Conservation (phyloP, 2,329 filamentous ascomycete species). For the Elsinoe arachidis region DNA sequence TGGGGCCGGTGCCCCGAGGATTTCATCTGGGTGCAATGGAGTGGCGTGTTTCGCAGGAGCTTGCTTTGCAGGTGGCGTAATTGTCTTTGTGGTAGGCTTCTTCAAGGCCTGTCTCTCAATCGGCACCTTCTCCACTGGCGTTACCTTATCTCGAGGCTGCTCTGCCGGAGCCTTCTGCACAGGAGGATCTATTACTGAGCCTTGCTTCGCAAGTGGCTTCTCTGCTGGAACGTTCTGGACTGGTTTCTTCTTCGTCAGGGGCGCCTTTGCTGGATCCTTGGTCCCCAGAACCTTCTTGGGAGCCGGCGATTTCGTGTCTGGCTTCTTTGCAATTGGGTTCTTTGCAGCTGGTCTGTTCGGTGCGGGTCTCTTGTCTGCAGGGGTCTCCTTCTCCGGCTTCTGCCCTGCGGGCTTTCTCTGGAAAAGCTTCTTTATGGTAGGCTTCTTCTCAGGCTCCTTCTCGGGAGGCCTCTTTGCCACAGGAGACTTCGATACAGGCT, state of each 20-base stretch:
- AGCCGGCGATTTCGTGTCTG: neutral
- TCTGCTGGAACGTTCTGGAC: neutral
- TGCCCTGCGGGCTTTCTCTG: neutral
- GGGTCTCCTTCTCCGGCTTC: neutral
- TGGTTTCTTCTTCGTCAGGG: neutral
- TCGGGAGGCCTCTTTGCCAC: neutral
- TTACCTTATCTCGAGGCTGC: too few relatives aligned
- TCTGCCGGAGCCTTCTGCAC: too few relatives aligned
- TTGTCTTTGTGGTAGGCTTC: neutral
- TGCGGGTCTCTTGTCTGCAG: neutral
- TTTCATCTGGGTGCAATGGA: too few relatives aligned
- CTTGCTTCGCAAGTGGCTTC: neutral
- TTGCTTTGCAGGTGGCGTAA: neutral
- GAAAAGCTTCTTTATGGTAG: neutral
- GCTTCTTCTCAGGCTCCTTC: neutral
- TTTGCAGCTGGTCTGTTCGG: neutral
- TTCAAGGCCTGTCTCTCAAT: neutral
- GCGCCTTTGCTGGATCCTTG: neutral
- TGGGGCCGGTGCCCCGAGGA: neutral
- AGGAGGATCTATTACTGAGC: neutral
- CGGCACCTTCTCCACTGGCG: too few relatives aligned
- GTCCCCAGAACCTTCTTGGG: neutral
- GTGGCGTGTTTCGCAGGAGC: neutral
- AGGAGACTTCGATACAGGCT: neutral
- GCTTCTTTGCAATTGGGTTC: neutral